Conservation (phyloP, 768 basidiomycete genomes). For the Lactifluus echinatus region DNA sequence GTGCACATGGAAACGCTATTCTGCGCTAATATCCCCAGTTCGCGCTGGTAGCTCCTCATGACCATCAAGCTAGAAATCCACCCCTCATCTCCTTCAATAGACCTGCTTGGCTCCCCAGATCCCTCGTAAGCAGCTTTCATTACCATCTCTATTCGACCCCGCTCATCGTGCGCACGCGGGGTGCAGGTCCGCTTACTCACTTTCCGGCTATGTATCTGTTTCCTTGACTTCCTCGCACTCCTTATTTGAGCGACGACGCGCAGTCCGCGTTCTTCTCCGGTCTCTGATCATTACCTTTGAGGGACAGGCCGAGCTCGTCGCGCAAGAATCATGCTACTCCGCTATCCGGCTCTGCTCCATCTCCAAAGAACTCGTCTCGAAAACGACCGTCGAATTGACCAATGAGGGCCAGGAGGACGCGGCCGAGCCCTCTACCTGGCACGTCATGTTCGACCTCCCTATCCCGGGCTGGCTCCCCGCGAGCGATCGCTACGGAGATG, state of each 20-base stretch:
- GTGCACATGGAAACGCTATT: background rate
- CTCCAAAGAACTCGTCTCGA: slow-evolving; percentile 50
- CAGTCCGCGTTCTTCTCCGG: slow-evolving; percentile 48
- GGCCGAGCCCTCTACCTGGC: slow-evolving; percentile 55
- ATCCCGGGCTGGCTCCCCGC: slow-evolving; percentile 90
- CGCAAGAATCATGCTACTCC: slow-evolving; percentile 56
- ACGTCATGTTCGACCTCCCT: slow-evolving; percentile 69
- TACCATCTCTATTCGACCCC: background rate
- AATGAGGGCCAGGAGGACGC: slow-evolving; percentile 57
- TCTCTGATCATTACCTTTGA: slow-evolving; percentile 76
- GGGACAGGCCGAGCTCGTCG: slow-evolving; percentile 72
- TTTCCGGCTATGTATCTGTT: slow-evolving; percentile 73
- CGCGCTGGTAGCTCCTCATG: slow-evolving; percentile 34
- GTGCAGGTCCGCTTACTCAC: slow-evolving; percentile 74
- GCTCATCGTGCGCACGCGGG: background rate
- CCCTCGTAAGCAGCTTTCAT: slow-evolving; percentile 40
- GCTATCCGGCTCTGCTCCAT: slow-evolving; percentile 59
- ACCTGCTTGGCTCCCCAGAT: slow-evolving; percentile 66
- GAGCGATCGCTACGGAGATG: slow-evolving; percentile 37
- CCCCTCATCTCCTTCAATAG: slow-evolving; percentile 46
- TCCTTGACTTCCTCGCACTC: slow-evolving; percentile 49
- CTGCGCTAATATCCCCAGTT: background rate
- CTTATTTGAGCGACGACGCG: slow-evolving; percentile 45
- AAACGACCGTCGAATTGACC: slow-evolving; percentile 48
- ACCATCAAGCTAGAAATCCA: slow-evolving; percentile 56